Evolutionary conservation across 116 monocot genomes (phyloP).

Genomic region (Phalaenopsis hybrid): DNA sequence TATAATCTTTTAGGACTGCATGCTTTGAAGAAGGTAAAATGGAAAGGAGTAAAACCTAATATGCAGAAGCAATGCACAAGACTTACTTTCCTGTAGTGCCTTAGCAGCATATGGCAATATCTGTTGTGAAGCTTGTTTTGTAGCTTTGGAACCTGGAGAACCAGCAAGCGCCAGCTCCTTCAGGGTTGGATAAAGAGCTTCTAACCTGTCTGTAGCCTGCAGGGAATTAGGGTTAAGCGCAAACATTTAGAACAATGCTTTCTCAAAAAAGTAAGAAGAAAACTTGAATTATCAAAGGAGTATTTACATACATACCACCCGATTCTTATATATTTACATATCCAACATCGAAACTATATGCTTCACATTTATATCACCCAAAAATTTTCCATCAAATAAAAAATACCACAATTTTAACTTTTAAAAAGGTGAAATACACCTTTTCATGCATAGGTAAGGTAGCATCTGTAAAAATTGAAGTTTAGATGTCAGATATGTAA

Average conservation of each 20-base stretch:
- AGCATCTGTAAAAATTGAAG: too few relatives aligned
- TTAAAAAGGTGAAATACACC: too few relatives aligned
- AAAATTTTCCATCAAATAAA: too few relatives aligned
- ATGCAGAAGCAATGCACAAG: background rate
- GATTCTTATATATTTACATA: too few relatives aligned
- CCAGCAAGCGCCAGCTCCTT: conserved; percentile 86
- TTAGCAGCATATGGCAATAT: conserved; percentile 50
- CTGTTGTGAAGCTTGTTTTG: conserved; percentile 84
- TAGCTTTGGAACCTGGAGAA: conserved; percentile 69
- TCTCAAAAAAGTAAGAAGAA: background rate
- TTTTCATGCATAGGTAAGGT: too few relatives aligned
- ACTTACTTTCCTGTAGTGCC: conserved; percentile 77
- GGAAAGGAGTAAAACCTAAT: too few relatives aligned
- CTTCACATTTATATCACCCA: too few relatives aligned
- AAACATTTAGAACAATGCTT: background rate
- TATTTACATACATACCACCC: too few relatives aligned
- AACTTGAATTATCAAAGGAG: background rate
- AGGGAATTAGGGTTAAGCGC: background rate
- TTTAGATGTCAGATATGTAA: too few relatives aligned
- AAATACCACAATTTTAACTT: too few relatives aligned
- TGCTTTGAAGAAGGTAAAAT: background rate
- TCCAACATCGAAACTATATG: too few relatives aligned
- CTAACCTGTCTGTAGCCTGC: conserved; percentile 93
- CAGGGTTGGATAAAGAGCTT: conserved; percentile 68
- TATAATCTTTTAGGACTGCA: background rate